Base-by-base conservation (phyloP, 2,329 filamentous ascomycete genomes). In the Neopestalotiopsis sp. region DNA sequence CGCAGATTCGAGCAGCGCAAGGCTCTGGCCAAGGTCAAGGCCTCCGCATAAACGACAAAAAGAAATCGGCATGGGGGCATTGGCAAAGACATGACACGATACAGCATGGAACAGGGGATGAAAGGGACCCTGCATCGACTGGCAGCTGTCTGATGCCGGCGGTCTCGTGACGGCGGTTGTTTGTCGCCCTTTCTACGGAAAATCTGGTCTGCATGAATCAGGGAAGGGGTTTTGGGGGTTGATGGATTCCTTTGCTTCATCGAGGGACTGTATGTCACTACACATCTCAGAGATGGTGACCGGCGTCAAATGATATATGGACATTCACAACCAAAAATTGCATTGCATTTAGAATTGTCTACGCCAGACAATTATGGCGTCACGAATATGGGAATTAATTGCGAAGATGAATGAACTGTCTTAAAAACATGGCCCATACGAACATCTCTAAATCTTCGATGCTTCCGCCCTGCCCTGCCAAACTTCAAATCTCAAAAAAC, bases 1-100 rank as follows among this genome's bases (percentile, higher is more conserved):
- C 94, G 95, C 84, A 93, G 95, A 84, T 98, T 97, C 88, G 95
- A 98, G 90, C 92, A 97, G 86, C 92, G 92, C 87, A 98, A 98
- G 92, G 92, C 94, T 80, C 89, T 97, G 82, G 94, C 94, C 83
- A 97, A 97, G 91, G 88, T 97, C 86, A 93, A 92, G 88, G 91
- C 92, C 79, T 87, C 91, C 79, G 91, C 92, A 84, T 94, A 92
- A 86, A 82, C 80, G 65, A 70, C 28, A 42, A 17, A 58, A 49
- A 30, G 34, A 38, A 38, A 38, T 38, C 34, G 45, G 20, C 45
- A 53, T 53, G 61, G 34, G 24, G 34, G 38, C 38, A 40, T 28
- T 24, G 58, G 20, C 34, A 40, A 58, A n/a, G 53, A 32, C 65
- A 69, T 66, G 67, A 53, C 67, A 65, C 38, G 67, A 57, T 53